Percentiles rank a stretch among this genome's conserved stretches.
These are phyloP conservation scores for Trypanosoma congolense DNA, from an alignment of 208 protist genomes.

Conservation along the genomic window DNA sequence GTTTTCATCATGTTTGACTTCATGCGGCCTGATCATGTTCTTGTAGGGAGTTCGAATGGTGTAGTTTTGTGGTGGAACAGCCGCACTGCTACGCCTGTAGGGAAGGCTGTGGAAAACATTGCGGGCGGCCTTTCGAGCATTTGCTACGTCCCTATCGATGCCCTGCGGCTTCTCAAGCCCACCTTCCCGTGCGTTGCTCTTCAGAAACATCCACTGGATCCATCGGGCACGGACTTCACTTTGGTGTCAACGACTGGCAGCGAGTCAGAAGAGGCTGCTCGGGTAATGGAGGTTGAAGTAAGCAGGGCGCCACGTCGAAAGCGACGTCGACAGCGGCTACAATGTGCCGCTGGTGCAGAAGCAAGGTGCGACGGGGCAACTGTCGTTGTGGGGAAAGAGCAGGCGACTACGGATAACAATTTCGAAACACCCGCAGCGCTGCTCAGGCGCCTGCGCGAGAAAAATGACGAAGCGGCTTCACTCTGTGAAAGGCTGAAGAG, in stretches of 20 bases:
- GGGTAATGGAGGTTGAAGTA: neutral
- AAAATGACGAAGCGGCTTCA: slow-evolving; percentile 27
- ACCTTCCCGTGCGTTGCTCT: slow-evolving; percentile 22
- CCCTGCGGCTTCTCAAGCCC: neutral
- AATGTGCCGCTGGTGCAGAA: neutral
- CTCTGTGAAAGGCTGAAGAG: slow-evolving; percentile 24
- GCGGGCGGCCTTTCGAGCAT: slow-evolving; percentile 40
- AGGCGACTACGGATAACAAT: neutral
- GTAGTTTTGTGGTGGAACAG: slow-evolving; percentile 60
- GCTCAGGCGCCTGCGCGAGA: slow-evolving; percentile 11
- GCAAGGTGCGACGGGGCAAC: neutral
- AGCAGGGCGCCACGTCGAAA: neutral
- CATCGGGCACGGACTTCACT: slow-evolving; percentile 15
- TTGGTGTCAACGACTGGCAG: neutral
- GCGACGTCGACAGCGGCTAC: neutral
- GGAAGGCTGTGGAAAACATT: slow-evolving; percentile 37
- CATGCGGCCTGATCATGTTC: slow-evolving; percentile 20
- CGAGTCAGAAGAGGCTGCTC: neutral
- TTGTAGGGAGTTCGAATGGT: slow-evolving; percentile 49
- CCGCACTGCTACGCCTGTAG: slow-evolving; percentile 23
- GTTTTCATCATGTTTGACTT: slow-evolving; percentile 42
- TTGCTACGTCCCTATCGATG: slow-evolving; percentile 26
- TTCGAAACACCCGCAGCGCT: slow-evolving; percentile 2
- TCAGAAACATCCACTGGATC: slow-evolving; percentile 57
- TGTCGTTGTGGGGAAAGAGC: neutral